phyloP scores from a whole-genome alignment of 495 filamentous ascomycete genomes.

The Parathielavia appendiculata region DNA sequence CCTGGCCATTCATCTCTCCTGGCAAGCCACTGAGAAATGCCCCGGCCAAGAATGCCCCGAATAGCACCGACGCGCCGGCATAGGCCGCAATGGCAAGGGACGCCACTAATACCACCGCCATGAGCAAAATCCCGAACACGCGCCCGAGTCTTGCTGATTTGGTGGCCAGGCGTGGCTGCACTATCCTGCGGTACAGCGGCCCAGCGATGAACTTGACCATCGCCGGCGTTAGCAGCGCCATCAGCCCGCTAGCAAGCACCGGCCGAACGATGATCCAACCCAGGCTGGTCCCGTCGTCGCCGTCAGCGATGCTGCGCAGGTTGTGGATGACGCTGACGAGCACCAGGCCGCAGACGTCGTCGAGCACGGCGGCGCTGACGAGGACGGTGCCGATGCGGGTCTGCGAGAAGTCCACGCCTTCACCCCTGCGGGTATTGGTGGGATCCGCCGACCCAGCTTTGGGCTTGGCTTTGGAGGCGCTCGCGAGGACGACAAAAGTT shows the following conservation, averaged over 20 bases:
- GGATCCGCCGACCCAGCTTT: neutral
- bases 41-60: conserved; percentile 66
- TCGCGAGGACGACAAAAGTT: conserved; percentile 66
- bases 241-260: conserved; percentile 23
- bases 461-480: conserved; percentile 37
- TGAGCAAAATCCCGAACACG: conserved; percentile 18
- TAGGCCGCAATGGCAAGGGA: conserved; percentile 26
- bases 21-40: conserved; percentile 43
- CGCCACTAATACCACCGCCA: conserved; percentile 19
- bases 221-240: conserved; percentile 26
- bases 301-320: conserved; percentile 32
- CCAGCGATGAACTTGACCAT: conserved; percentile 15
- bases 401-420: conserved; percentile 47
- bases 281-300: conserved; percentile 6
- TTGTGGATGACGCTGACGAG: conserved; percentile 63
- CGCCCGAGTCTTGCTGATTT: neutral
- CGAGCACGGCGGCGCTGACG: conserved; percentile 70
- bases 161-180: neutral
- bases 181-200: conserved; percentile 19
- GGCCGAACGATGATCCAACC: conserved; percentile 32
- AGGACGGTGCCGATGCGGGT: conserved; percentile 67
- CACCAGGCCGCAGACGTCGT: conserved; percentile 77
- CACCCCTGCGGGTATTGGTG: conserved; percentile 56
- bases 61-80: conserved; percentile 63
- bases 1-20: conserved; percentile 23